Evolutionary conservation across 441 rosid genomes (phyloP).

Genomic region (Pelargonium fulgidum): DNA sequence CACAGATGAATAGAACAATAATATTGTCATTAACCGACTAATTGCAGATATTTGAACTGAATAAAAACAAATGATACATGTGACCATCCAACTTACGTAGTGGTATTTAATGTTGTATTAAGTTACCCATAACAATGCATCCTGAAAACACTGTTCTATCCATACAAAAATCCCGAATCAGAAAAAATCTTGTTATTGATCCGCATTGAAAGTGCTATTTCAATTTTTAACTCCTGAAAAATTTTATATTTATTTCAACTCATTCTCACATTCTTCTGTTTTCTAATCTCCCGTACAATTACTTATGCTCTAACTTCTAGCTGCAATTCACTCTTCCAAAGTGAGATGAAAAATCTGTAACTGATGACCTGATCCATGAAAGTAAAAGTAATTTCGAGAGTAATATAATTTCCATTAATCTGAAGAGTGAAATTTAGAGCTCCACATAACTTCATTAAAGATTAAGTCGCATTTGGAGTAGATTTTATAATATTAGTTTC

Average conservation of each 20-base stretch:
- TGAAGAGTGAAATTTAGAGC: not conserved
- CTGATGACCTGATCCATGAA: not conserved
- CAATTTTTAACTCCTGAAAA: not conserved
- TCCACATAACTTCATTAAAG: not conserved
- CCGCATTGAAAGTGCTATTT: not conserved
- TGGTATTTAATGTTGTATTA: not conserved
- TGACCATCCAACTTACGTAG: not conserved
- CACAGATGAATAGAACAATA: not conserved
- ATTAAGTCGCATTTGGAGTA: not conserved
- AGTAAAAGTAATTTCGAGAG: not conserved
- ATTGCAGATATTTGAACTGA: not conserved
- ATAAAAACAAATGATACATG: not conserved
- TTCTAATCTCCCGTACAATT: not conserved
- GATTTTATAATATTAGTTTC: not conserved
- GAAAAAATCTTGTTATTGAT: not conserved
- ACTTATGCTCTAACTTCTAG: not conserved
- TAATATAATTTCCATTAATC: not conserved
- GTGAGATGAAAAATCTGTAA: not conserved
- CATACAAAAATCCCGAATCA: too few species aligned
- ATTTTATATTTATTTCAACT: not conserved
- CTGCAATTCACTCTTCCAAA: not conserved
- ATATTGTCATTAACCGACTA: not conserved
- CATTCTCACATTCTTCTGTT: not conserved
- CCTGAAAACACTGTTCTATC: not conserved
- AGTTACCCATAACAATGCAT: not conserved